These are phyloP conservation scores for Thymus mandschuricus DNA, from an alignment of 257 asterid species.

Conservation along the genomic window DNA sequence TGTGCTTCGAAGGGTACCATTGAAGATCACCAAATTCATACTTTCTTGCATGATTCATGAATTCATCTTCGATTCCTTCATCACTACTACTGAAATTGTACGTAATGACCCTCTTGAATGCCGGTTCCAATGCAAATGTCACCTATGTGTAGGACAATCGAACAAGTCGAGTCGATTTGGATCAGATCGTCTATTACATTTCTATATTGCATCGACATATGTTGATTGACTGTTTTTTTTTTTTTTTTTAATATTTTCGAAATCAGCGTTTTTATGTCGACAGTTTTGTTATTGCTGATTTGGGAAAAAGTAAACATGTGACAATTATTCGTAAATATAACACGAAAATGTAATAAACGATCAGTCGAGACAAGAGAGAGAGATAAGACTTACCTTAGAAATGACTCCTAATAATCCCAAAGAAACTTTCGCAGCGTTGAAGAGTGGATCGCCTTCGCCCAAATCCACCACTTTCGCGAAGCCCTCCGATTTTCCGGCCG, in stretches of 20 bases:
- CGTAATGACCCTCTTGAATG: conserved; percentile 68
- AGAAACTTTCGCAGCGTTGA: conserved; percentile 71
- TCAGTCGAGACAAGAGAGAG: too few relatives aligned
- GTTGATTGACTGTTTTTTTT: too few relatives aligned
- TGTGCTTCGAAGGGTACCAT: conserved; percentile 87
- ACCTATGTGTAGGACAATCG: conserved; percentile 56
- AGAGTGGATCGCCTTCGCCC: conserved; percentile 36
- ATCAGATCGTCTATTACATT: too few relatives aligned
- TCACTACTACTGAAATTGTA: conserved; percentile 71
- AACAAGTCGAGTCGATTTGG: too few relatives aligned
- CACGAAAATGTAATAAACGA: too few relatives aligned
- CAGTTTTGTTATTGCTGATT: too few relatives aligned
- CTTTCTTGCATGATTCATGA: conserved; percentile 56
- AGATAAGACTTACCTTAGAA: conserved; percentile 58
- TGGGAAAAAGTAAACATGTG: too few relatives aligned
- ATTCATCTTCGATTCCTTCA: conserved; percentile 51
- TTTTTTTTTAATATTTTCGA: too few relatives aligned
- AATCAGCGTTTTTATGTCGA: too few relatives aligned
- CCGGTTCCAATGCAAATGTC: conserved; percentile 62
- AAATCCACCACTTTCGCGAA: conserved; percentile 55
- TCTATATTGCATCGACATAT: too few relatives aligned
- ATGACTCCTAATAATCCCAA: conserved; percentile 76
- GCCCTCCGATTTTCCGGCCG: conserved; percentile 52
- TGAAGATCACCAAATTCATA: conserved; percentile 86
- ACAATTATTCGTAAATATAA: too few relatives aligned